Evolutionary conservation across 192 early-diverging fungal species (phyloP).

Genomic region (Podila minutissima): DNA sequence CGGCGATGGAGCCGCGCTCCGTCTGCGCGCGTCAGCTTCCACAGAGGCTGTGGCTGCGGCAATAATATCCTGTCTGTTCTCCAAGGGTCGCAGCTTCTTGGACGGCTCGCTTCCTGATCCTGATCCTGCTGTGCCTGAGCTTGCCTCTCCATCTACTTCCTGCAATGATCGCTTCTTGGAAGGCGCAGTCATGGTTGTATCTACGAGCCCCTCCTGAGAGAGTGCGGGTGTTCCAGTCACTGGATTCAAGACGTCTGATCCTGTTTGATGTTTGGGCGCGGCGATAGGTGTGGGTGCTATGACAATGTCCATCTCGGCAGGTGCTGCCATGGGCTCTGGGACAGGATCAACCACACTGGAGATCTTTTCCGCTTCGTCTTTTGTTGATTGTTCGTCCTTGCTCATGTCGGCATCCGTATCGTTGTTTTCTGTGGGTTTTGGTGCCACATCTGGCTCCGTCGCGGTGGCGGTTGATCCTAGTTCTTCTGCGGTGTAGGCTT

Average conservation of each 20-base stretch:
- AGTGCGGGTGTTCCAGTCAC: constrained; percentile 9
- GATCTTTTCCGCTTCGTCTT: constrained; percentile 18
- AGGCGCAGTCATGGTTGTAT: constrained; percentile 15
- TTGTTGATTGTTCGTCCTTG: neutral
- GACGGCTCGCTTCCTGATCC: neutral
- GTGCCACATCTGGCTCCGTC: constrained; percentile 27
- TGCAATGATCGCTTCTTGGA: constrained; percentile 23
- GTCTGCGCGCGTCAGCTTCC: constrained; percentile 28
- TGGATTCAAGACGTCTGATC: constrained; percentile 7
- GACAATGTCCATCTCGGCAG: constrained; percentile 23
- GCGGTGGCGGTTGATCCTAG: constrained; percentile 13
- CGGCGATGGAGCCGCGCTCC: constrained; percentile 35
- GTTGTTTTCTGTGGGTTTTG: constrained; percentile 6
- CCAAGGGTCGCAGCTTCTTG: neutral
- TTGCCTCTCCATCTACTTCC: neutral
- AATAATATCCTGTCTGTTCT: neutral
- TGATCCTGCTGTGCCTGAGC: constrained; percentile 10
- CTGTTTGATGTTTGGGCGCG: neutral
- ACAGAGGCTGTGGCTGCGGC: constrained; percentile 25
- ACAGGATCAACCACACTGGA: constrained; percentile 10
- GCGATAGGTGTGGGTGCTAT: constrained; percentile 14
- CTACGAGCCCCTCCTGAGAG: constrained; percentile 33
- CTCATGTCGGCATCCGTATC: neutral
- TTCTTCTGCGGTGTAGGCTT: constrained; percentile 53
- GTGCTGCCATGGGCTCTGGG: constrained; percentile 4